Evolutionary conservation across 2,329 filamentous ascomycete genomes (phyloP), one percentile per base, ranked within the genome.

Genomic region (Zymoseptoria crescenta): DNA sequence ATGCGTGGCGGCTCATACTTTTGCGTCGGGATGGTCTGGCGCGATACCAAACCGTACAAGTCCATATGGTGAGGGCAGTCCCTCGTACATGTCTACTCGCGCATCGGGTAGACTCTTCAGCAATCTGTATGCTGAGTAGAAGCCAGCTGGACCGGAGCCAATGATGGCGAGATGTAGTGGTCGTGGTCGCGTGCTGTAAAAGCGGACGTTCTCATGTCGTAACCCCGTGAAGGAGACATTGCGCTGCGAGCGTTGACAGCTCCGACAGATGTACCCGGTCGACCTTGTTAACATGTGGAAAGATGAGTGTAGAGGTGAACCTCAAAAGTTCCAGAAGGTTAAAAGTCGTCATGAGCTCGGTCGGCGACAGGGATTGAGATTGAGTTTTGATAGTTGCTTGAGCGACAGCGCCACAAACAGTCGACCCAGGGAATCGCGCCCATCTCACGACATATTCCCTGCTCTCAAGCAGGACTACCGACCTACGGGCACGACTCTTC

Each of bases 1-100:
- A 30, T 16, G 24, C 56, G 30, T 30, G 13, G 51, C 49, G 59
- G 54, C 52, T 57, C 75, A 61, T 77, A 94, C 91, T 84, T 99
- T 99, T 66, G 99, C 94, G 77, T 99, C 93, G 0, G 94, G 93
- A 75, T 99, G 94, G 73, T 99, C 94, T 4, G 94, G 94, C n/a
- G 94, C 95, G 59, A 99, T 94, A 8, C 94, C 94, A 70, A 94
- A 96, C 57, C 94, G 83, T 54, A 96, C 92, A 57, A 99, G 81
- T 1, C 94, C 94, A 71, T 90, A 99, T 0, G 94, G 94, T 3
- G 96, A 91, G 0, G 94, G 94, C 48, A 97, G 77, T 28, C 90
- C 85, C 75, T 99, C 94, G 71, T 96, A 99, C 93, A 99, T 97
- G 74, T 97, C 93, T 21, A 99, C 82, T 55, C 83, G 81, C 0